These are phyloP conservation scores for Fistulina hepatica DNA, from an alignment of 1,284 basidiomycete species.

Conservation along the genomic window DNA sequence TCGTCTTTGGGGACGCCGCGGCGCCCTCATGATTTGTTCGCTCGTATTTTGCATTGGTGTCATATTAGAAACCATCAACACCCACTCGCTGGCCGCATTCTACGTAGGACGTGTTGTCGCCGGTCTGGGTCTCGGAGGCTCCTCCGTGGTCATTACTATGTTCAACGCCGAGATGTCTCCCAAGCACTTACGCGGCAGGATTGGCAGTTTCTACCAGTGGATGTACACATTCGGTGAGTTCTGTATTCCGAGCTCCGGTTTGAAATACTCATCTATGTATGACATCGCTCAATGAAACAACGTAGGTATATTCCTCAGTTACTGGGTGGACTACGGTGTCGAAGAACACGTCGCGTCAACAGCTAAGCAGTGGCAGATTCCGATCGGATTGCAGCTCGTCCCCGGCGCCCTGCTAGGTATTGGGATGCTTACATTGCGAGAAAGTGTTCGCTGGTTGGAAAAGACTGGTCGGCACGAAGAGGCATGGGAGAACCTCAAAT, in stretches of 20 bases:
- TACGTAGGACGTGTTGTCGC: constrained; percentile 9
- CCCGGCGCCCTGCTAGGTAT: constrained; percentile 6
- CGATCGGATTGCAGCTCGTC: constrained; percentile 6
- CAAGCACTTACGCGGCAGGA: constrained; percentile 9
- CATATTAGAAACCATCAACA: constrained; percentile 10
- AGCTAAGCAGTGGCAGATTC: constrained; percentile 9
- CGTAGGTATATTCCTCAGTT: constrained; percentile 8
- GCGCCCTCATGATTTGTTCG: constrained; percentile 9
- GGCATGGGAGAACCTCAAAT: constrained; percentile 9
- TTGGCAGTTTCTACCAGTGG: constrained; percentile 4
- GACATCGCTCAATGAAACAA: too few relatives aligned
- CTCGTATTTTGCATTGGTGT: constrained; percentile 6
- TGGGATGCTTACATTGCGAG: constrained; percentile 10
- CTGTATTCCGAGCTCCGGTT: too few relatives aligned
- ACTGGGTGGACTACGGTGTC: constrained; percentile 10
- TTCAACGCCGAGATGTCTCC: constrained; percentile 10
- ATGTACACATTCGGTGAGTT: constrained; percentile 1
- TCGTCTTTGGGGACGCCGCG: constrained; percentile 6
- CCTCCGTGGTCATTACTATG: constrained; percentile 10
- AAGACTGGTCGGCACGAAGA: constrained; percentile 8
- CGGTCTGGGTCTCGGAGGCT: constrained; percentile 9
- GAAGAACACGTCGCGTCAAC: constrained; percentile 1
- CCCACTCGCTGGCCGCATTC: constrained; percentile 8
- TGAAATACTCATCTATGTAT: too few relatives aligned
- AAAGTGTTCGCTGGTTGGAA: constrained; percentile 9